Conservation (phyloP, 306 rosid genomes). For the Malus domestica region DNA sequence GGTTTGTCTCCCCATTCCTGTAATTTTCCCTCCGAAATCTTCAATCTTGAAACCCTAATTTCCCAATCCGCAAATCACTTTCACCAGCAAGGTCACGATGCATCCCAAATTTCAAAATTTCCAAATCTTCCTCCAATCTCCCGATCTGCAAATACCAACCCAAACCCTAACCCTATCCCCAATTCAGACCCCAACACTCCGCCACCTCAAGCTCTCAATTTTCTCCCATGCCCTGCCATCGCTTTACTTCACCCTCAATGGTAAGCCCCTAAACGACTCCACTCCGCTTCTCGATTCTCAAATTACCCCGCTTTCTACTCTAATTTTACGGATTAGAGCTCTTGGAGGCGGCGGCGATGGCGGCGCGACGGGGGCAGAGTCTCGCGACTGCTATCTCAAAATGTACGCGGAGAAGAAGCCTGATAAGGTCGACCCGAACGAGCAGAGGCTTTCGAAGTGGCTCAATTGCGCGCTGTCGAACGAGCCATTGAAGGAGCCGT, state of each 20-base stretch:
- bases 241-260: slow-evolving; percentile 64
- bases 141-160: slow-evolving; percentile 38
- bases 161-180: slow-evolving; percentile 32
- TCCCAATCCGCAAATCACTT: too few species aligned
- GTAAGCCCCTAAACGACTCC: slow-evolving; percentile 48
- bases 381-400: slow-evolving; percentile 89
- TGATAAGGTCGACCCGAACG: slow-evolving; percentile 81
- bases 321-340: slow-evolving; percentile 45
- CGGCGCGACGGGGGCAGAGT: slow-evolving; percentile 94
- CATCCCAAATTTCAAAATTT: slow-evolving; percentile 11
- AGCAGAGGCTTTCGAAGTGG: slow-evolving; percentile 88
- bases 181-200: slow-evolving; percentile 31
- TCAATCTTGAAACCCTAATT: too few species aligned
- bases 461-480: slow-evolving; percentile 66
- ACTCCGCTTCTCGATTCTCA: slow-evolving; percentile 24
- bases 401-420: slow-evolving; percentile 93
- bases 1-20: too few species aligned
- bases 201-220: slow-evolving; percentile 48
- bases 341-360: slow-evolving; percentile 90
- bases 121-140: slow-evolving; percentile 60
- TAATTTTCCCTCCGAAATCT: too few species aligned
- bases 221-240: slow-evolving; percentile 25
- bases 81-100: slow-evolving; percentile 18
- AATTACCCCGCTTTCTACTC: slow-evolving; percentile 53
- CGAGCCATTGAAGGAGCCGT: slow-evolving; percentile 81